Conservation (phyloP, 2,329 filamentous ascomycete genomes). For the Fusarium redolens region DNA sequence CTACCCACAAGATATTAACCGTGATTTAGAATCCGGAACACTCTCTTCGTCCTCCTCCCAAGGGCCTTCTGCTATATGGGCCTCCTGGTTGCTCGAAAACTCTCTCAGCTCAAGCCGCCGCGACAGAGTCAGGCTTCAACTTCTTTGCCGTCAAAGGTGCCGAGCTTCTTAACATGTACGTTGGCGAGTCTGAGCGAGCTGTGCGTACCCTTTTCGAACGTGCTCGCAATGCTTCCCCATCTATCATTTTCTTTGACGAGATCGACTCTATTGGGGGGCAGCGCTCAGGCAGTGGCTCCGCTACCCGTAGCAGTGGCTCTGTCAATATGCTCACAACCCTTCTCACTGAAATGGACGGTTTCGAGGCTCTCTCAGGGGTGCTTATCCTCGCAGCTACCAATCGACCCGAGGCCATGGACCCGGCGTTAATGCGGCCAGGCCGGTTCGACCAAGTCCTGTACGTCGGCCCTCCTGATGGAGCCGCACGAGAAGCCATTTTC, state of each 20-base stretch:
- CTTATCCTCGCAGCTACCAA: constrained; percentile 93
- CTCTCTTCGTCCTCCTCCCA: constrained; percentile 69
- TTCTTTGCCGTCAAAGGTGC: constrained; percentile 95
- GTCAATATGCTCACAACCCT: constrained; percentile 90
- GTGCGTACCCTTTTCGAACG: constrained; percentile 88
- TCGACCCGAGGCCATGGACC: constrained; percentile 85
- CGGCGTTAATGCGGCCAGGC: constrained; percentile 85
- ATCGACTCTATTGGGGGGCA: constrained; percentile 84
- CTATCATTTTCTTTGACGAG: constrained; percentile 97
- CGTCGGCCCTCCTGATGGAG: constrained; percentile 80
- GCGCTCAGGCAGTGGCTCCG: constrained; percentile 57
- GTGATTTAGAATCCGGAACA: constrained; percentile 46
- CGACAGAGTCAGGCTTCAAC: constrained; percentile 90
- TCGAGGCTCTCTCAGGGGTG: constrained; percentile 84
- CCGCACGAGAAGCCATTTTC: constrained; percentile 82
- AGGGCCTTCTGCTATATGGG: constrained; percentile 89
- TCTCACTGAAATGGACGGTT: constrained; percentile 95
- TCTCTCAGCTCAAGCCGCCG: constrained; percentile 88
- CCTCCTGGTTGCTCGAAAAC: constrained; percentile 97
- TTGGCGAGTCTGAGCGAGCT: constrained; percentile 90
- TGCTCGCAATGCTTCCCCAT: constrained; percentile 85
- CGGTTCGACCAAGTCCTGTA: constrained; percentile 88
- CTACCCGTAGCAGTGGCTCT: constrained; percentile 55
- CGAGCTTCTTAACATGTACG: constrained; percentile 95
- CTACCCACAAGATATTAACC: constrained; percentile 15